Conservation (phyloP, 805 yeast species). For the Metschnikowia picachoensis region DNA sequence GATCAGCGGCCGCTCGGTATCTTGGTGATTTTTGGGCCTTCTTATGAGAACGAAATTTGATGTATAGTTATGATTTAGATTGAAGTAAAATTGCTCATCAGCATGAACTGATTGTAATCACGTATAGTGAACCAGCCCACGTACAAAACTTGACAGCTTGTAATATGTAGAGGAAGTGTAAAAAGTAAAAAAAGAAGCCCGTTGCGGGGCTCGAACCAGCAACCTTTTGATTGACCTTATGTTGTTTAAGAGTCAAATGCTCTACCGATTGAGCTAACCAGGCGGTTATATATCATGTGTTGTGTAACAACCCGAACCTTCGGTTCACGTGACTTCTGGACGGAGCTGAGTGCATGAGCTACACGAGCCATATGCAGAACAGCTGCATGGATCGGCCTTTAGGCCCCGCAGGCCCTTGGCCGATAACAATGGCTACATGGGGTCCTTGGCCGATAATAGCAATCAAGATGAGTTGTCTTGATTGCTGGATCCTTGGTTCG, state of each 20-base stretch:
- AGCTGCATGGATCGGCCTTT: too few species aligned
- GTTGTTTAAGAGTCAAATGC: constrained; percentile 21
- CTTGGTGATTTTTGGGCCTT: constrained; percentile 15
- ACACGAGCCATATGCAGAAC: too few species aligned
- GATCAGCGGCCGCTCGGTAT: constrained; percentile 15
- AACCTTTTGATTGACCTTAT: constrained; percentile 23
- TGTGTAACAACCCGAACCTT: too few species aligned
- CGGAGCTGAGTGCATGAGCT: too few species aligned
- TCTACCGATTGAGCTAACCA: constrained; percentile 25
- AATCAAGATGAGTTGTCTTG: too few species aligned
- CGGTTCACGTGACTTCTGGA: too few species aligned
- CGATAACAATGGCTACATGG: too few species aligned
- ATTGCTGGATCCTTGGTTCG: too few species aligned
- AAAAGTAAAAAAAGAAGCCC: constrained; percentile 17
- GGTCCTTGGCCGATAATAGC: too few species aligned
- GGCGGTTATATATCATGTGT: constrained; percentile 8
- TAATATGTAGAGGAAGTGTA: not conserved
- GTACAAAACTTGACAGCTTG: not conserved
- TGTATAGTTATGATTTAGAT: not conserved
- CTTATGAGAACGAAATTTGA: not conserved
- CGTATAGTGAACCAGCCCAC: not conserved
- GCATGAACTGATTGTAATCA: too few species aligned
- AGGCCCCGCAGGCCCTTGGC: too few species aligned
- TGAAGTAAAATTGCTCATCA: too few species aligned
- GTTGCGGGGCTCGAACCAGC: constrained; percentile 26